Percentiles rank a stretch among this genome's conserved stretches.
Evolutionary conservation across 352 stramenopile species (phyloP).

Genomic region (Hyaloperonospora brassicae): DNA sequence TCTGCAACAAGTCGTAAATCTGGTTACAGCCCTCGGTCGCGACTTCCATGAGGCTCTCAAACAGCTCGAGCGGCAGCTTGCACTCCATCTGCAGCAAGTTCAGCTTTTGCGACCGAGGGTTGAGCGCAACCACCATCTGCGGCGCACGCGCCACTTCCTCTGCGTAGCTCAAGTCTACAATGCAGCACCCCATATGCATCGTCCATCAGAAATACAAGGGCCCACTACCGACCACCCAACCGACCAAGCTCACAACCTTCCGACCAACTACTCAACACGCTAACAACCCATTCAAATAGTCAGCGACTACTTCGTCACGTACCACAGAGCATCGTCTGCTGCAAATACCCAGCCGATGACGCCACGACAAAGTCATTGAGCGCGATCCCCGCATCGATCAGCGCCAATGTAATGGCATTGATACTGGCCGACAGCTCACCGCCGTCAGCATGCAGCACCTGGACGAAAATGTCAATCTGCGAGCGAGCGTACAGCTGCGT

Average conservation of each 20-base stretch:
- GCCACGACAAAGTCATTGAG: constrained; percentile 89
- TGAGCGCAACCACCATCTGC: constrained; percentile 82
- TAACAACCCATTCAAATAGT: neutral
- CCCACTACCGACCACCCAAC: no score
- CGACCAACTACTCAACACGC: no score
- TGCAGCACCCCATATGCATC: constrained; percentile 4
- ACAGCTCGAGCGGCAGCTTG: constrained; percentile 82
- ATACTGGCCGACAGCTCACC: constrained; percentile 82
- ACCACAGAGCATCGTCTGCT: constrained; percentile 84
- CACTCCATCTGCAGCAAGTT: constrained; percentile 88
- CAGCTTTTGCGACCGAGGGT: constrained; percentile 83
- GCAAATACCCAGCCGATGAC: constrained; percentile 83
- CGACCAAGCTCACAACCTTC: no score
- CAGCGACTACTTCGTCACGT: constrained; percentile 4
- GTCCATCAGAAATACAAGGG: no score
- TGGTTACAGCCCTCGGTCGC: constrained; percentile 76
- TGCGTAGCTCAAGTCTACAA: constrained; percentile 83
- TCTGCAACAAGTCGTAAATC: constrained; percentile 80
- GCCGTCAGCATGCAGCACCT: constrained; percentile 87
- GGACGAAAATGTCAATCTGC: constrained; percentile 90
- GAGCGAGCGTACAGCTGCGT: constrained; percentile 87
- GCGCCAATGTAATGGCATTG: constrained; percentile 86
- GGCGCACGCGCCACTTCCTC: constrained; percentile 84
- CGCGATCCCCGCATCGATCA: constrained; percentile 88
- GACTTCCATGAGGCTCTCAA: constrained; percentile 78